Conservation (phyloP, 176 grass and related monocot species). For the Chloris gayana region DNA sequence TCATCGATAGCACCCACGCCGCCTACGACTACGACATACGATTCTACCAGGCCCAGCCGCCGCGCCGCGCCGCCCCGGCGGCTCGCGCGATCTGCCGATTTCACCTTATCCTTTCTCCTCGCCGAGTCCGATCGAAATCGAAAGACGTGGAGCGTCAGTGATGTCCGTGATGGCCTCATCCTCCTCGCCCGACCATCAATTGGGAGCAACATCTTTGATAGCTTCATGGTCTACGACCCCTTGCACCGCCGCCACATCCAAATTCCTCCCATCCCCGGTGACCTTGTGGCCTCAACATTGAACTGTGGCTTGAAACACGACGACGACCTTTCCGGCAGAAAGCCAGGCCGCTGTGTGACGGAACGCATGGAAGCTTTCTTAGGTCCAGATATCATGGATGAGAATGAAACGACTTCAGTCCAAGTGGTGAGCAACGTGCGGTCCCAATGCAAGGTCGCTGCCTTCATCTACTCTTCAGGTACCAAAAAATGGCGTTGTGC, state of each 20-base stretch:
- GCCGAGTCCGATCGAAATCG: too few relatives aligned
- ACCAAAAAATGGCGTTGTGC: too few relatives aligned
- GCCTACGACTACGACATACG: rapidly evolving
- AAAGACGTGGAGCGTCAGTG: not conserved
- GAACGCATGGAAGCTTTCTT: too few relatives aligned
- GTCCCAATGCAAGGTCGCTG: too few relatives aligned
- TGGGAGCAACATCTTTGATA: not conserved
- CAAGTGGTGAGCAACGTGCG: too few relatives aligned
- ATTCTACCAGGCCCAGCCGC: not conserved
- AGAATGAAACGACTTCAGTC: too few relatives aligned
- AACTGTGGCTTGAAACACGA: too few relatives aligned
- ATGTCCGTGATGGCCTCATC: not conserved
- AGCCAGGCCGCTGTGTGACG: too few relatives aligned
- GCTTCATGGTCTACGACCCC: not conserved
- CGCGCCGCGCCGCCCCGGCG: not conserved
- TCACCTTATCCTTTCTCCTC: not conserved
- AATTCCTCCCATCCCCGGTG: not conserved
- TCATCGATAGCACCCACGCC: not conserved
- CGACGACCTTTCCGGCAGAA: too few relatives aligned
- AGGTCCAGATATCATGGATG: too few relatives aligned
- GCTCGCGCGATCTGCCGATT: not conserved
- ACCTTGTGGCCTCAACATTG: not conserved
- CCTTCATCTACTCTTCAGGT: too few relatives aligned
- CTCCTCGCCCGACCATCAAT: not conserved
- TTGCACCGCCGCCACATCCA: not conserved